Conservation (phyloP, 1,284 basidiomycete species). For the Ustilago cynodontis region DNA sequence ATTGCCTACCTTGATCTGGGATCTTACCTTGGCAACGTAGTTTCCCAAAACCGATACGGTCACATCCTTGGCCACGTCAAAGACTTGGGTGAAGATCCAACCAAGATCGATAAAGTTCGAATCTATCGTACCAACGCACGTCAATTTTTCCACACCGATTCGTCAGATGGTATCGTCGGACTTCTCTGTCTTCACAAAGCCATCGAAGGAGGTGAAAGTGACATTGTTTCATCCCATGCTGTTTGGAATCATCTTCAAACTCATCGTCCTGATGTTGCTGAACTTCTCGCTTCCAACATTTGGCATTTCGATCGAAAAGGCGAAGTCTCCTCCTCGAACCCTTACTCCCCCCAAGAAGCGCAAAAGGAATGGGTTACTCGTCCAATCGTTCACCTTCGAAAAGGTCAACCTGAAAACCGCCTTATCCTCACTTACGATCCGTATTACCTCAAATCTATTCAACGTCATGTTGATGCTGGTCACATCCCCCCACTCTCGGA, state of each 20-base stretch:
- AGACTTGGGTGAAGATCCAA: conserved; percentile 72
- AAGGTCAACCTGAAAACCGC: conserved; percentile 46
- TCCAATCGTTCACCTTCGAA: conserved; percentile 52
- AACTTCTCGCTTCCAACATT: conserved; percentile 66
- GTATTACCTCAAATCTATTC: conserved; percentile 64
- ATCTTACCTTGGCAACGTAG: conserved; percentile 68
- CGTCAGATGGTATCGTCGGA: conserved; percentile 70
- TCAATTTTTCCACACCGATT: conserved; percentile 71
- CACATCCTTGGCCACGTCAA: conserved; percentile 72
- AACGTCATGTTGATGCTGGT: conserved; percentile 69
- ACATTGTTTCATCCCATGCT: conserved; percentile 71
- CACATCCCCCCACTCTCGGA: conserved; percentile 69
- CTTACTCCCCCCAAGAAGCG: conserved; percentile 2
- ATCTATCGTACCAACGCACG: conserved; percentile 72
- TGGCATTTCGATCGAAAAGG: conserved; percentile 67
- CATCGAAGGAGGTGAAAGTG: conserved; percentile 71
- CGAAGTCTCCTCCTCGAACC: conserved; percentile 37
- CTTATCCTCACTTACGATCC: conserved; percentile 63
- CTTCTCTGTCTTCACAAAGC: conserved; percentile 72
- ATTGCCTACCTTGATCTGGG: conserved; percentile 72
- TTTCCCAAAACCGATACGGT: conserved; percentile 71
- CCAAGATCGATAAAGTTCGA: conserved; percentile 71
- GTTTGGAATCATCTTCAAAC: conserved; percentile 72
- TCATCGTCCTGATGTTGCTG: conserved; percentile 71
- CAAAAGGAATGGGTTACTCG: conserved; percentile 49